phyloP scores from a whole-genome alignment of 306 rosid genomes.

The Corylus americana region DNA sequence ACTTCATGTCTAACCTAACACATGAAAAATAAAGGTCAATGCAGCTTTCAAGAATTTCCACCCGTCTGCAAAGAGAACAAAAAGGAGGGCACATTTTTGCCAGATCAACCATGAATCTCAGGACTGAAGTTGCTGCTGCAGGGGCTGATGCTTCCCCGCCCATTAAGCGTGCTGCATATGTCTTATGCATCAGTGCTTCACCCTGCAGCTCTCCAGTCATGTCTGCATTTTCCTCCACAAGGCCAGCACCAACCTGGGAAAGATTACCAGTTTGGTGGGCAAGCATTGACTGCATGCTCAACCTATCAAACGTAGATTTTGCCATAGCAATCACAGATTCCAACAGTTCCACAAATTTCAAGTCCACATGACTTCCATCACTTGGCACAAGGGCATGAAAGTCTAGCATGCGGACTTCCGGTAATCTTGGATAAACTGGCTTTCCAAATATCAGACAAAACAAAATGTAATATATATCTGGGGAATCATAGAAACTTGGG shows the following conservation, averaged over 20 bases:
- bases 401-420: slow-evolving; percentile 99
- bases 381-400: slow-evolving; percentile 99
- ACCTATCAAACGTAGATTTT: slow-evolving; percentile 87
- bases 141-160: slow-evolving; percentile 99
- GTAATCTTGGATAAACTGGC: slow-evolving; percentile 96
- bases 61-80: slow-evolving; percentile 81
- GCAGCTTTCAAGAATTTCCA: slow-evolving; percentile 97
- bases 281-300: slow-evolving; percentile 89
- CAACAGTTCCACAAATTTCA: slow-evolving; percentile 79
- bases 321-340: slow-evolving; percentile 94
- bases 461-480: slow-evolving; percentile 92
- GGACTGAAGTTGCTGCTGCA: slow-evolving; percentile 92
- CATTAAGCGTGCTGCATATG: slow-evolving; percentile 99
- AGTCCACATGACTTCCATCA: slow-evolving; percentile 71
- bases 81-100: slow-evolving; percentile 97
- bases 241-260: slow-evolving; percentile 92
- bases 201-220: slow-evolving; percentile 99
- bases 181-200: slow-evolving; percentile 99
- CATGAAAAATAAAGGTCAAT: slow-evolving; percentile 92
- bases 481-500: slow-evolving; percentile 95
- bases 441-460: slow-evolving; percentile 97
- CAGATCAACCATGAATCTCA: slow-evolving; percentile 96
- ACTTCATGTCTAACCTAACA: slow-evolving; percentile 72
- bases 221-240: slow-evolving; percentile 88
- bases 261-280: slow-evolving; percentile 95